Evolutionary conservation across 2,329 filamentous ascomycete species (phyloP).

Genomic region (Anisogramma anomala): DNA sequence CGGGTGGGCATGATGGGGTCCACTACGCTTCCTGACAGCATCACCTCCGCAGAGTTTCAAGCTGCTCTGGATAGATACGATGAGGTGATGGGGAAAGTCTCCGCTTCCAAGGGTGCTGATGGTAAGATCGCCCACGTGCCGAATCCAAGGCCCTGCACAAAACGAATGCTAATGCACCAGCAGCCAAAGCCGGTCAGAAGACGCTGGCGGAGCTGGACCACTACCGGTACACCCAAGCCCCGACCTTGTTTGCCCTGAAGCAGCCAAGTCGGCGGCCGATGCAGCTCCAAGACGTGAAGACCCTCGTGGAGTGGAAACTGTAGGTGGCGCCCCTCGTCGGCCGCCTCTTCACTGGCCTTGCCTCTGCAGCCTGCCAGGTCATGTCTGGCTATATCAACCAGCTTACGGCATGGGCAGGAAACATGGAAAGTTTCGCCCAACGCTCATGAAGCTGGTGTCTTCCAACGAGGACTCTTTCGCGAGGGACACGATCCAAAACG

Average conservation of each 20-base stretch:
- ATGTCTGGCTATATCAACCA: constrained; percentile 4
- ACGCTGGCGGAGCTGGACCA: constrained; percentile 46
- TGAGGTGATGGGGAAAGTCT: constrained; percentile 27
- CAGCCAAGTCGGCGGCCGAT: constrained; percentile 29
- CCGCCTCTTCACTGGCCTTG: not conserved
- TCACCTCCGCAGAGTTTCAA: constrained; percentile 20
- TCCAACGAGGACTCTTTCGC: constrained; percentile 45
- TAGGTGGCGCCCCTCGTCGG: constrained; percentile 27
- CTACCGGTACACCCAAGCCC: constrained; percentile 46
- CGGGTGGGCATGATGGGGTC: constrained; percentile 11
- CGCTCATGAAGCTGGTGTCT: constrained; percentile 46
- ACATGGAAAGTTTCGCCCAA: constrained; percentile 52
- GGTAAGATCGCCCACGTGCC: no score
- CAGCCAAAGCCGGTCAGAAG: constrained; percentile 38
- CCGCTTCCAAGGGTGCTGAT: no score
- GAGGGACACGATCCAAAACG: constrained; percentile 37
- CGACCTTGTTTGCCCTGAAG: constrained; percentile 30
- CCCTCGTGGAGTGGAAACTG: constrained; percentile 61
- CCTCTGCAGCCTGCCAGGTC: not conserved
- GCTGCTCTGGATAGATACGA: constrained; percentile 18
- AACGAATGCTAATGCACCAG: constrained; percentile 4
- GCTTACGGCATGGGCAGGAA: constrained; percentile 27
- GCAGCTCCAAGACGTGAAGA: constrained; percentile 45
- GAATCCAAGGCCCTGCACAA: not conserved
- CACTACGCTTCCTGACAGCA: constrained; percentile 15